phyloP scores from a whole-genome alignment of 352 stramenopile genomes.

The Pythium graminicola region DNA sequence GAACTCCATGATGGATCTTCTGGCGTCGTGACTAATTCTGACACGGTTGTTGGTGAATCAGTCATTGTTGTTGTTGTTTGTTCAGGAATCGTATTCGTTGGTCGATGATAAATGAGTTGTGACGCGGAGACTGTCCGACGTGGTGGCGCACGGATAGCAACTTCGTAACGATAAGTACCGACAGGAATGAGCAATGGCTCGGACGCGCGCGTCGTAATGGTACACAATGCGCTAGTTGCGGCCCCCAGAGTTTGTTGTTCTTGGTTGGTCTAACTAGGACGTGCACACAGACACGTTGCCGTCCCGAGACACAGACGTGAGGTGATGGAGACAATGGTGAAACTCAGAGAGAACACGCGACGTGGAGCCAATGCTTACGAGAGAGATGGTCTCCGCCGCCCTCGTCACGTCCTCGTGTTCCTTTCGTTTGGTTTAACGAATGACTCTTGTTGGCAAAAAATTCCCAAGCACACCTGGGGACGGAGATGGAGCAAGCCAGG shows the following conservation, averaged over 20 bases:
- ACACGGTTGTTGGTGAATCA: conserved; percentile 8
- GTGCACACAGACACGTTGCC: conserved; percentile 9
- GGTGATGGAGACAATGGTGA: conserved; percentile 7
- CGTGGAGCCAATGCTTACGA: background rate
- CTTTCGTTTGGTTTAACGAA: conserved; percentile 10
- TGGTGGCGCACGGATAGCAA: background rate
- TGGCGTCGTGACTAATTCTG: background rate
- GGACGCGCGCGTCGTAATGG: background rate
- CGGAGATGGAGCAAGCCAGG: background rate
- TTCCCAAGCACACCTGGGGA: conserved; percentile 1
- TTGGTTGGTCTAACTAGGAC: background rate
- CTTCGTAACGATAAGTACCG: conserved; percentile 1
- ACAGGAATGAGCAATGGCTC: background rate
- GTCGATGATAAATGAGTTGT: background rate
- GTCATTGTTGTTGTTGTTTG: background rate
- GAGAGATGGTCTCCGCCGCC: background rate
- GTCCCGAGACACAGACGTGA: background rate
- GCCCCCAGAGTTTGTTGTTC: conserved; percentile 13
- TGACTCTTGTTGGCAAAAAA: background rate
- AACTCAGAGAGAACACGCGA: conserved; percentile 3
- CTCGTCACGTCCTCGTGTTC: conserved; percentile 1
- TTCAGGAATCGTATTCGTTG: background rate
- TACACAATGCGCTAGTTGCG: conserved; percentile 1
- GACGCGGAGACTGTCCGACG: background rate
- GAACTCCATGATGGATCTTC: conserved; percentile 7